Evolutionary conservation across 1,284 basidiomycete genomes (phyloP).

Genomic region (Tetrapyrgos nigripes): DNA sequence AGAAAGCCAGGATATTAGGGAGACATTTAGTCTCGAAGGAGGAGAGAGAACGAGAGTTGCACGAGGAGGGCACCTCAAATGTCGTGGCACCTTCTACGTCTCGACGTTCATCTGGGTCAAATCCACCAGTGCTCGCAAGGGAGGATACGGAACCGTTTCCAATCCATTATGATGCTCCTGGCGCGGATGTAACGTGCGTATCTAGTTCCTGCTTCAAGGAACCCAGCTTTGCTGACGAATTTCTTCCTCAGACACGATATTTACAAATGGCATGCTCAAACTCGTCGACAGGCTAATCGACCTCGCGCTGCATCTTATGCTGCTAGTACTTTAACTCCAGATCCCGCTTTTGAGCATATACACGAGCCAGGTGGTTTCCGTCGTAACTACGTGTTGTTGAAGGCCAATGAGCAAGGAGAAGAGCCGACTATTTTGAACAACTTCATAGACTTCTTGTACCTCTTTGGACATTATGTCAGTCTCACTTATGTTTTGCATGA

Average conservation of each 20-base stretch:
- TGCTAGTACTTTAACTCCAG: slow-evolving; percentile 50
- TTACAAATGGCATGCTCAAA: slow-evolving; percentile 90
- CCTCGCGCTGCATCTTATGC: slow-evolving; percentile 79
- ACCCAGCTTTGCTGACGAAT: neutral
- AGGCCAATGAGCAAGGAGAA: slow-evolving; percentile 72
- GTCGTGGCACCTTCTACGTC: slow-evolving; percentile 8
- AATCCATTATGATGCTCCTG: slow-evolving; percentile 83
- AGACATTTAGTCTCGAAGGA: slow-evolving; percentile 82
- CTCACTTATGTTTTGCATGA: neutral
- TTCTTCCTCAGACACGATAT: slow-evolving; percentile 75
- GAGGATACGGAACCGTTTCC: slow-evolving; percentile 76
- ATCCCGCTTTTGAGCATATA: slow-evolving; percentile 88
- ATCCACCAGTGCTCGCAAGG: slow-evolving; percentile 40
- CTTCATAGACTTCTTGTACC: slow-evolving; percentile 92
- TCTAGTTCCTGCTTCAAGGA: slow-evolving; percentile 19
- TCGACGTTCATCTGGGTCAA: slow-evolving; percentile 32
- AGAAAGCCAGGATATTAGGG: slow-evolving; percentile 83
- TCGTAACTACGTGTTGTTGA: slow-evolving; percentile 82
- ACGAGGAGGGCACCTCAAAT: slow-evolving; percentile 4
- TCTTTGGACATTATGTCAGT: slow-evolving; percentile 94
- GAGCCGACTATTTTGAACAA: slow-evolving; percentile 77
- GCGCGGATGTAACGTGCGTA: slow-evolving; percentile 90
- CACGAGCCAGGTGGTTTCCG: slow-evolving; percentile 95
- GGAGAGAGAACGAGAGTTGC: slow-evolving; percentile 55
- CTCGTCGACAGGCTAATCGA: slow-evolving; percentile 59